Conservation (phyloP, 805 yeast genomes). For the Wickerhamiella siamensis region DNA sequence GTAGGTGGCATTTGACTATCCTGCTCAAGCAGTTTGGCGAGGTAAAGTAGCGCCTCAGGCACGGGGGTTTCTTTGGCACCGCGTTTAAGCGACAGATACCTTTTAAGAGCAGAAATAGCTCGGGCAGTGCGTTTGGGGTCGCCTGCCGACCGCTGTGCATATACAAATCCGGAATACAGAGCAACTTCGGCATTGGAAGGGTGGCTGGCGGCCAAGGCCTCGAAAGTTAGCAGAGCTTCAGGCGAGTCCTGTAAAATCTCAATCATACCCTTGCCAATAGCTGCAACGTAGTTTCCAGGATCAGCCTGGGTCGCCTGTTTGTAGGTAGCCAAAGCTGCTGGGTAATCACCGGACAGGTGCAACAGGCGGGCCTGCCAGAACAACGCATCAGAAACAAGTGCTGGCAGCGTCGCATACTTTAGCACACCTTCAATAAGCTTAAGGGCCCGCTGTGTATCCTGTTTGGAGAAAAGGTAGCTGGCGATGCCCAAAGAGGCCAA, state of each 20-base stretch:
- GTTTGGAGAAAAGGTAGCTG: conserved; percentile 56
- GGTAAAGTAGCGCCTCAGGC: conserved; percentile 50
- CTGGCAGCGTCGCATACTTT: conserved; percentile 27
- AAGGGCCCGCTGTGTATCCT: conserved; percentile 43
- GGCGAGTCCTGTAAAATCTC: conserved; percentile 61
- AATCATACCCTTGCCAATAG: conserved; percentile 75
- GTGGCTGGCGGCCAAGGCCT: conserved; percentile 48
- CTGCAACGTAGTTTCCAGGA: conserved; percentile 48
- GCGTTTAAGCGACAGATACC: conserved; percentile 48
- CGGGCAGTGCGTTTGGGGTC: conserved; percentile 24
- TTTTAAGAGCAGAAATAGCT: conserved; percentile 53
- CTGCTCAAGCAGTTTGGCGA: conserved; percentile 58
- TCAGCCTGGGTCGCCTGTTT: conserved; percentile 55
- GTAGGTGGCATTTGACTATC: conserved; percentile 32
- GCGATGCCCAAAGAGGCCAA: conserved; percentile 47
- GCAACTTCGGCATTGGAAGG: conserved; percentile 61
- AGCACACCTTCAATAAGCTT: conserved; percentile 41
- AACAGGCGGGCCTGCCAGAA: conserved; percentile 81
- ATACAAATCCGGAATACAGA: conserved; percentile 55
- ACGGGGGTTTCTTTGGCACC: conserved; percentile 38
- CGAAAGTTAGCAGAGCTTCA: conserved; percentile 79
- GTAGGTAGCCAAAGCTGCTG: conserved; percentile 58
- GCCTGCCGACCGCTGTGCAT: conserved; percentile 35
- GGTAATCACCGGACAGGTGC: conserved; percentile 44
- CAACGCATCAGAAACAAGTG: conserved; percentile 43